These are phyloP conservation scores for Globisporangium canariense DNA, from an alignment of 352 stramenopile genomes.

Conservation along the genomic window DNA sequence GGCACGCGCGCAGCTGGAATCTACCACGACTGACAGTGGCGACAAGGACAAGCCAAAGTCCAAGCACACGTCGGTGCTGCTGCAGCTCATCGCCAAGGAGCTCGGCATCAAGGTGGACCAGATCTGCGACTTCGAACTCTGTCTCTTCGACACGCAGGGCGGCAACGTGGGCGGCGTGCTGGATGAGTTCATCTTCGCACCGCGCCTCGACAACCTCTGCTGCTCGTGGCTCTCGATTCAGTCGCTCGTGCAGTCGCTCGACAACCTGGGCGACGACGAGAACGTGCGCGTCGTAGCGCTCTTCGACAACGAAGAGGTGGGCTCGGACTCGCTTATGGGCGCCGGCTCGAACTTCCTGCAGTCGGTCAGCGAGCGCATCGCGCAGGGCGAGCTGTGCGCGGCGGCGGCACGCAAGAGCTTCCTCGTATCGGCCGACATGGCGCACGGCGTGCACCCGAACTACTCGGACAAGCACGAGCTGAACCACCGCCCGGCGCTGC, in stretches of 20 bases:
- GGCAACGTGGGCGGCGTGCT: conserved; percentile 89
- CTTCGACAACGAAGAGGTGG: conserved; percentile 99
- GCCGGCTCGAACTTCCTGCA: conserved; percentile 82
- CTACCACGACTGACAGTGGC: conserved; percentile 31
- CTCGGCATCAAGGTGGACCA: conserved; percentile 77
- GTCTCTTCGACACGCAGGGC: conserved; percentile 95
- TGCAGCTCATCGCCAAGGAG: conserved; percentile 92
- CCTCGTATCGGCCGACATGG: conserved; percentile 94
- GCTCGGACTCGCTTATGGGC: conserved; percentile 86
- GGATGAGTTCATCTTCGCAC: conserved; percentile 96
- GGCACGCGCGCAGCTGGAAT: conserved; percentile 82
- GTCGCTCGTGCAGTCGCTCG: conserved; percentile 79
- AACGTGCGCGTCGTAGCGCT: conserved; percentile 93
- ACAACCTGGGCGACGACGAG: conserved; percentile 57
- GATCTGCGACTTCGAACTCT: conserved; percentile 97
- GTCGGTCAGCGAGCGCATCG: conserved; percentile 58
- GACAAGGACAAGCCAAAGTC: conserved; percentile 53
- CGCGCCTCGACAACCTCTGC: conserved; percentile 96
- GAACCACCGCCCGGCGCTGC: conserved; percentile 90
- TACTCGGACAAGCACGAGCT: conserved; percentile 95
- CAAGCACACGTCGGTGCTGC: conserved; percentile 91
- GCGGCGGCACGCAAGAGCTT: conserved; percentile 68
- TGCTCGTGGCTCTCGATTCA: conserved; percentile 93
- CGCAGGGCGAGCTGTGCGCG: conserved; percentile 48
- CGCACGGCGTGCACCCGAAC: conserved; percentile 97